Conservation (phyloP, 139 green algal species). For the Coelastrella sp. region DNA sequence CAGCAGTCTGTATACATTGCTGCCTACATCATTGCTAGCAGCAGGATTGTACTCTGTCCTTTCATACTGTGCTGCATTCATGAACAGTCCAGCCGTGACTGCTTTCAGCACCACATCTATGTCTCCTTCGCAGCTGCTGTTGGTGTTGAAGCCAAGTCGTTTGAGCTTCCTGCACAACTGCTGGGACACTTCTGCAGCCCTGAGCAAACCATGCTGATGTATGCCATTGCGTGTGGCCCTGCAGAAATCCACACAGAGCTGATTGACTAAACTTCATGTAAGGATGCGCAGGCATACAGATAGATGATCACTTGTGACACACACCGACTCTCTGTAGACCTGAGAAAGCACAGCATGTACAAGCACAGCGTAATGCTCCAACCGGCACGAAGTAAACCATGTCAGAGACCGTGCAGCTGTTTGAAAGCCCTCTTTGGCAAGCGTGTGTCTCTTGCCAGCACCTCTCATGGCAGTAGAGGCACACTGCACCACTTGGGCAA, state of each 20-base stretch:
- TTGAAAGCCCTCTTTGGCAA: too few relatives aligned
- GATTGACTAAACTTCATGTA: too few relatives aligned
- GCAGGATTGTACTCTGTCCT: constrained; percentile 62
- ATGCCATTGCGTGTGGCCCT: constrained; percentile 71
- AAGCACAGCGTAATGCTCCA: too few relatives aligned
- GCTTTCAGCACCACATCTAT: constrained; percentile 55
- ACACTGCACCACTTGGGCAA: too few relatives aligned
- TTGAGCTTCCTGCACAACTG: constrained; percentile 63
- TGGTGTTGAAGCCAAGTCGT: constrained; percentile 63
- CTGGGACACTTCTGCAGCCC: constrained; percentile 74
- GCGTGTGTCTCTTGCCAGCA: too few relatives aligned
- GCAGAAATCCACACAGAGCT: background rate
- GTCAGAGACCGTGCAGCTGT: too few relatives aligned
- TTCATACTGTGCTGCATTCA: constrained; percentile 74
- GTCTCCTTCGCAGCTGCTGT: constrained; percentile 60
- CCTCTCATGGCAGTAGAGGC: too few relatives aligned
- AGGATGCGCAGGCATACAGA: too few relatives aligned
- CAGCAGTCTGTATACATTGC: constrained; percentile 73
- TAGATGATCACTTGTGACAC: too few relatives aligned
- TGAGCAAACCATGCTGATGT: constrained; percentile 79
- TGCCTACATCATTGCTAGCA: constrained; percentile 54
- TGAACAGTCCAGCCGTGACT: constrained; percentile 72
- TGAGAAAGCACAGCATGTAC: too few relatives aligned
- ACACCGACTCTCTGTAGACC: too few relatives aligned
- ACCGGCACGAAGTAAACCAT: too few relatives aligned